Evolutionary conservation across 345 rosid species (phyloP).

Genomic region (Linum tenue): DNA sequence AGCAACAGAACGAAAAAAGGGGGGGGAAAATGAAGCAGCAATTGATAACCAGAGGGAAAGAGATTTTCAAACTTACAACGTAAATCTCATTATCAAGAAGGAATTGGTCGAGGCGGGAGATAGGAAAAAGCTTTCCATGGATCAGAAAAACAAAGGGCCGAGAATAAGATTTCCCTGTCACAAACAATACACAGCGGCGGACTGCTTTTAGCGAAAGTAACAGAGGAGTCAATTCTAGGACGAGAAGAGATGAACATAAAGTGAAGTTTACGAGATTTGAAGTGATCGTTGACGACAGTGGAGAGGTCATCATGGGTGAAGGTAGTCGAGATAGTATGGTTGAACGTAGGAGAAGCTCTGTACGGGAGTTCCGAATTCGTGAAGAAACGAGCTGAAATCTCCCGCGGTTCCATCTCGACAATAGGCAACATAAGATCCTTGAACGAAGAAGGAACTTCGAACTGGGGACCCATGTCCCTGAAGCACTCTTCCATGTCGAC

Average conservation of each 20-base stretch:
- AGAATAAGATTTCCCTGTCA: conserved; percentile 27
- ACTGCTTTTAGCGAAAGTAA: no score
- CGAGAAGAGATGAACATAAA: neutral
- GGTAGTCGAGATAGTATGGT: conserved; percentile 70
- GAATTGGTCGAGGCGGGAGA: conserved; percentile 69
- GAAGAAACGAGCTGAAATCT: conserved; percentile 68
- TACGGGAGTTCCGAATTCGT: conserved; percentile 61
- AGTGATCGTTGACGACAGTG: conserved; percentile 58
- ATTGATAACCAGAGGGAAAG: neutral
- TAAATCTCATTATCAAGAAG: conserved; percentile 78
- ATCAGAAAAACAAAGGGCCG: conserved; percentile 86
- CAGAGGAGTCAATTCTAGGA: no score
- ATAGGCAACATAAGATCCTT: no score
- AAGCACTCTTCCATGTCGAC: no score
- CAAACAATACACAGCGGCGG: neutral
- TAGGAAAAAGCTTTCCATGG: conserved; percentile 81
- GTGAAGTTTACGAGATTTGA: conserved; percentile 30
- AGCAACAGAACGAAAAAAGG: neutral
- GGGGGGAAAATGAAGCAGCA: neutral
- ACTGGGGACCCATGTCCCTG: no score
- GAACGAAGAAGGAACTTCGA: no score
- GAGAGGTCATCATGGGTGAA: conserved; percentile 89
- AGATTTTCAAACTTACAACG: conserved; percentile 41
- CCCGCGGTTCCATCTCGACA: conserved; percentile 21
- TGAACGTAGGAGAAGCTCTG: conserved; percentile 37